Base-by-base conservation (phyloP, 2,329 filamentous ascomycete species). In the Hypoxylon sp. region DNA sequence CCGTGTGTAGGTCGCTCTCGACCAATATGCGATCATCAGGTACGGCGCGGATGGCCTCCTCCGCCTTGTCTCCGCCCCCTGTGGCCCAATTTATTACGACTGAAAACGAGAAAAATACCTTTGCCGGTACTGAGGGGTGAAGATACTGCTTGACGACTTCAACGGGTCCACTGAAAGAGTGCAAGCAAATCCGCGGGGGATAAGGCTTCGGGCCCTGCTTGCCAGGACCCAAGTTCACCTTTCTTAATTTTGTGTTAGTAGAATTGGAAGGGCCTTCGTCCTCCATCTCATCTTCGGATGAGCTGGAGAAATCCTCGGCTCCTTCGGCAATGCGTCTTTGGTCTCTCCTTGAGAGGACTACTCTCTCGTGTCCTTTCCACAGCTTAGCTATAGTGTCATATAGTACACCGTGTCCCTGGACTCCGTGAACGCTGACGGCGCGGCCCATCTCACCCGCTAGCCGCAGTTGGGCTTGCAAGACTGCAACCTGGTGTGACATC, bases 101-200 rank as follows among this genome's bases (percentile, higher is more conserved):
- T 1, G 94, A 98, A 76, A 98, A 97, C 1, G 94, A 97, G 74
- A 97, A 94, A 79, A 90, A 99, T 19, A 98, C 85, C 14, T 89
- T 84, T 0, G 90, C 89, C 0, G 95, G 95, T 7, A 96, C 88
- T 0, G 86, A 83, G 1, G 88, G 87, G 69, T 91, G 86, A 51
- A 93, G 81, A 75, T 97, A 98, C 78, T 94, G 93, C 70, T 87
- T 90, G 38, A 98, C 81, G 32, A 90, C 86, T 62, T 96, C 90
- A 10, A 88, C 84, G 5, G 91, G 87, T 0, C 93, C 95, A 51
- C 92, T 97, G 79, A 94, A 99, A 0, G 94, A 98, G 79, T 99
- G 96, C 65, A 99, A 87, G 76, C 96, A 99, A 76, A 98, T 91
- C 7, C 94, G 85, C 0, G 94, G 94, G 3, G 96, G 94, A 73